Conservation (phyloP, 352 stramenopile genomes). For the Ophiocytium majus region DNA sequence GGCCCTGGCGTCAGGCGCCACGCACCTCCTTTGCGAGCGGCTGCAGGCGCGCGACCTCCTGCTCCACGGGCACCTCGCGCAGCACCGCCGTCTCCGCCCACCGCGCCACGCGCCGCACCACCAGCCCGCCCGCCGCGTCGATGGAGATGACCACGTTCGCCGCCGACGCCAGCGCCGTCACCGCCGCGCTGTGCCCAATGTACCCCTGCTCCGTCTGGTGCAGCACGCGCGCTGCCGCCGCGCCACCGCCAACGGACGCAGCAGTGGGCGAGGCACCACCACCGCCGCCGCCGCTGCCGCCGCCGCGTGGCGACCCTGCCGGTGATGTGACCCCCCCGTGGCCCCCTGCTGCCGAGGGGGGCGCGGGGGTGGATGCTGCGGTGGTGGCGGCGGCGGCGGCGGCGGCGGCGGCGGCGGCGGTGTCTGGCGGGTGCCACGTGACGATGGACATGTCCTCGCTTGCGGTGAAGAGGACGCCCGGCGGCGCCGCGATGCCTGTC, state of each 20-base stretch:
- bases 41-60: conserved; percentile 7
- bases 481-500: conserved; percentile 16
- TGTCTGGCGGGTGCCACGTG: conserved; percentile 12
- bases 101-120: conserved; percentile 23
- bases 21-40: conserved; percentile 28
- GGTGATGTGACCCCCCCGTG: too few relatives aligned
- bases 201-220: conserved; percentile 33
- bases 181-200: conserved; percentile 26
- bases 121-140: conserved; percentile 23
- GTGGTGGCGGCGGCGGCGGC: not conserved
- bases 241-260: too few relatives aligned
- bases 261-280: too few relatives aligned
- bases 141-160: conserved; percentile 17
- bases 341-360: too few relatives aligned
- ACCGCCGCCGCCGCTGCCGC: too few relatives aligned
- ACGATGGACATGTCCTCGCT: conserved; percentile 41
- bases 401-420: not conserved
- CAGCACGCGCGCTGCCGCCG: not conserved
- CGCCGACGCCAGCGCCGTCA: conserved; percentile 15
- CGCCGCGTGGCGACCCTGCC: too few relatives aligned
- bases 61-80: conserved; percentile 20
- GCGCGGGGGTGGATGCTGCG: not conserved
- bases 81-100: not conserved
- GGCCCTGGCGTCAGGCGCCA: too few relatives aligned
- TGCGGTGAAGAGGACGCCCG: conserved; percentile 37